Conservation (phyloP, 2,329 filamentous ascomycete species). For the Juglanconis sp. region DNA sequence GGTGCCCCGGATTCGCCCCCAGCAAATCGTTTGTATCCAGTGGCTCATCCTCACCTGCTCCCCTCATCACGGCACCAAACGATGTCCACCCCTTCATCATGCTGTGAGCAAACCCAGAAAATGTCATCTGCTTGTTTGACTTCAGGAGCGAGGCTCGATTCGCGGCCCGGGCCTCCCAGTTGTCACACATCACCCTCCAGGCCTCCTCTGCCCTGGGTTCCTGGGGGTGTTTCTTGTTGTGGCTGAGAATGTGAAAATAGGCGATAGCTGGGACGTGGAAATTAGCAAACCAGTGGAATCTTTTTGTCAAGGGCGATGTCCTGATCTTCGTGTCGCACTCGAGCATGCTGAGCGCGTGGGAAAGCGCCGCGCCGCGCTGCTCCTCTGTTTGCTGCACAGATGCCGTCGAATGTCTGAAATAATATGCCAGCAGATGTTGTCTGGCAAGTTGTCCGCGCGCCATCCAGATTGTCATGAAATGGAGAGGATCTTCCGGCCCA, state of each 20-base stretch:
- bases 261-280: slow-evolving; percentile 38
- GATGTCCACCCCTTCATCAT: slow-evolving; percentile 5
- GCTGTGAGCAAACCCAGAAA: neutral
- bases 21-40: neutral
- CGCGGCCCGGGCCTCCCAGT: slow-evolving; percentile 25
- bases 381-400: slow-evolving; percentile 24
- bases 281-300: slow-evolving; percentile 35
- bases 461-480: slow-evolving; percentile 39
- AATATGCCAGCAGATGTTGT: slow-evolving; percentile 46
- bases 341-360: slow-evolving; percentile 31
- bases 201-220: slow-evolving; percentile 24
- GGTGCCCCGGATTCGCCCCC: neutral
- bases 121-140: neutral
- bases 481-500: slow-evolving; percentile 35
- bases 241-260: slow-evolving; percentile 37
- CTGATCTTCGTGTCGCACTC: slow-evolving; percentile 35
- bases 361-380: slow-evolving; percentile 28
- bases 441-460: slow-evolving; percentile 44
- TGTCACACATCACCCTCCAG: slow-evolving; percentile 32
- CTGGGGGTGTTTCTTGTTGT: slow-evolving; percentile 26
- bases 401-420: slow-evolving; percentile 28
- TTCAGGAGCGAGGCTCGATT: neutral
- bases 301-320: slow-evolving; percentile 26
- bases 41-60: neutral
- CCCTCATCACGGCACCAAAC: neutral